Conservation (phyloP, 2,329 filamentous ascomycete species). For the Epichloe uncinata region DNA sequence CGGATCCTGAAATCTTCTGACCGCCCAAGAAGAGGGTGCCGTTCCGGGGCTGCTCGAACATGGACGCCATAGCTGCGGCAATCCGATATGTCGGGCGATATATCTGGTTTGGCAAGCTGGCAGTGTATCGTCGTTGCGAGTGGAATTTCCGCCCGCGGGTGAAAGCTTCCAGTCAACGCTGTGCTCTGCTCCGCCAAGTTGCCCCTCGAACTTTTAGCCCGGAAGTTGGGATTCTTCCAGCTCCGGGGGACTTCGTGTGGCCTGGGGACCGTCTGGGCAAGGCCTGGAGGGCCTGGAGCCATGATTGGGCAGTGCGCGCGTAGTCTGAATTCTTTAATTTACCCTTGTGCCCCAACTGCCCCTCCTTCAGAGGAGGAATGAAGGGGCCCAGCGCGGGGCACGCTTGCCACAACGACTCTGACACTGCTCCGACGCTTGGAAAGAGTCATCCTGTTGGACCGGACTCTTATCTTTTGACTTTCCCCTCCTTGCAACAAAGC, state of each 20-base stretch:
- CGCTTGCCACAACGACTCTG: background rate
- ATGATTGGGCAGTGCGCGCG: no score
- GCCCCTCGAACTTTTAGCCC: slow-evolving; percentile 17
- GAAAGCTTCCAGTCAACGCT: slow-evolving; percentile 9
- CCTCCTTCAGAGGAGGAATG: slow-evolving; percentile 7
- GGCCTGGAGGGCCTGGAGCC: no score
- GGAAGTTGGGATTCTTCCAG: slow-evolving; percentile 16
- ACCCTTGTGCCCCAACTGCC: slow-evolving; percentile 6
- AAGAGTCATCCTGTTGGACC: slow-evolving; percentile 3
- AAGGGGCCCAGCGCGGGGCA: slow-evolving; percentile 7
- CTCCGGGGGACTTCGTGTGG: slow-evolving; percentile 7
- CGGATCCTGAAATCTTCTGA: slow-evolving; percentile 90
- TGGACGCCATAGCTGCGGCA: slow-evolving; percentile 60
- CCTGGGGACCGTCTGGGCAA: no score
- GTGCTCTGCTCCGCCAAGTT: slow-evolving; percentile 4
- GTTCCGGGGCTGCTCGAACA: slow-evolving; percentile 91
- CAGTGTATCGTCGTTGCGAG: background rate
- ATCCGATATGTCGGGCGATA: slow-evolving; percentile 5
- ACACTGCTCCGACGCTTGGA: background rate
- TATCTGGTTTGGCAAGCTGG: slow-evolving; percentile 3
- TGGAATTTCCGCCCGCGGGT: slow-evolving; percentile 6
- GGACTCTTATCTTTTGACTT: background rate
- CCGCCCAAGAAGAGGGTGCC: slow-evolving; percentile 95
- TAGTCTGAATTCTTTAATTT: background rate
- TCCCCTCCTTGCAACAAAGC: background rate